These are phyloP conservation scores for Phaffomyces antillensis DNA, from an alignment of 805 yeast genomes.

Conservation along the genomic window DNA sequence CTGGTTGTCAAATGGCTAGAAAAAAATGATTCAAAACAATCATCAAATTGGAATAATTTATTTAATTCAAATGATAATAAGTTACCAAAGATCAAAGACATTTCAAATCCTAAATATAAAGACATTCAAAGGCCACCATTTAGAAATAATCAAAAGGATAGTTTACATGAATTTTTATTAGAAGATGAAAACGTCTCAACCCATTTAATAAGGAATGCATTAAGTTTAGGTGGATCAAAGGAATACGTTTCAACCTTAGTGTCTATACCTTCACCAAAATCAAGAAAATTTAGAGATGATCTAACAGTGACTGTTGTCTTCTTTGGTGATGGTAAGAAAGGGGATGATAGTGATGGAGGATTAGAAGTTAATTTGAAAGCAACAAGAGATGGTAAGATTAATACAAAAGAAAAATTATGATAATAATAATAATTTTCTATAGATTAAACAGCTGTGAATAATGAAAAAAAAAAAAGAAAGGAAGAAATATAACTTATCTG, in stretches of 20 bases:
- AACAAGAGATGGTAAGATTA: slow-evolving; percentile 7
- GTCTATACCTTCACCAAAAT: slow-evolving; percentile 84
- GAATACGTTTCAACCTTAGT: slow-evolving; percentile 86
- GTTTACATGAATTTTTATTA: slow-evolving; percentile 40
- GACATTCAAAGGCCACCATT: slow-evolving; percentile 66
- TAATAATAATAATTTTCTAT: too few relatives aligned
- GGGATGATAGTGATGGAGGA: slow-evolving; percentile 1
- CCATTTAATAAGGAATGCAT: slow-evolving; percentile 87
- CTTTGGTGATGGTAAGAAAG: slow-evolving; percentile 48
- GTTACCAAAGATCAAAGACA: slow-evolving; percentile 57
- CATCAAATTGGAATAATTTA: slow-evolving; percentile 15
- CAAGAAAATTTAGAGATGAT: slow-evolving; percentile 92
- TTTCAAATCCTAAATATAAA: slow-evolving; percentile 50
- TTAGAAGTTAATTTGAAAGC: slow-evolving; percentile 7
- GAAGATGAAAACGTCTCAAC: slow-evolving; percentile 90
- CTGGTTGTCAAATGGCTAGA: slow-evolving; percentile 93
- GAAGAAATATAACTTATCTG: too few relatives aligned
- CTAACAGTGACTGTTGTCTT: slow-evolving; percentile 93
- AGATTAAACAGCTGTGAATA: too few relatives aligned
- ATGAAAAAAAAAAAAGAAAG: too few relatives aligned
- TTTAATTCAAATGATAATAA: slow-evolving; percentile 28
- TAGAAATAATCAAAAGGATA: slow-evolving; percentile 39
- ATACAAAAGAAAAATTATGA: neutral
- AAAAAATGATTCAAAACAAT: slow-evolving; percentile 31
- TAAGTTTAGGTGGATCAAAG: slow-evolving; percentile 79